Conservation (phyloP, 495 filamentous ascomycete genomes). For the Aspergillus saccharolyticus region DNA sequence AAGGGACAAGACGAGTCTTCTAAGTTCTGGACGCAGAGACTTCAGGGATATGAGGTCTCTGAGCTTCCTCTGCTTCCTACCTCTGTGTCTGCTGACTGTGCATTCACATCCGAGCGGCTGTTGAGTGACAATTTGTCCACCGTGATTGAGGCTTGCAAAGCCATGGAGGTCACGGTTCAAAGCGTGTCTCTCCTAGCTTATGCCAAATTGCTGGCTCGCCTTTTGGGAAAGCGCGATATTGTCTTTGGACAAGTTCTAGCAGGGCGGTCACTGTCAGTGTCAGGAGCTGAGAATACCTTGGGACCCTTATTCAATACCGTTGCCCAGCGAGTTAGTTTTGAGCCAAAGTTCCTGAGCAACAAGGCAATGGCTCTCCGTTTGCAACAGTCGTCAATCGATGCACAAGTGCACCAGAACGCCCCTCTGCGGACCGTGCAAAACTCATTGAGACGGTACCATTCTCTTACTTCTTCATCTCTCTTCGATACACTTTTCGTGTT, state of each 20-base stretch:
- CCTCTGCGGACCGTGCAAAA: conserved; percentile 31
- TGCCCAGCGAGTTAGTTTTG: conserved; percentile 45
- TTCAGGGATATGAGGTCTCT: conserved; percentile 23
- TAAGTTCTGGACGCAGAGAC: conserved; percentile 38
- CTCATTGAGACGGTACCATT: conserved; percentile 22
- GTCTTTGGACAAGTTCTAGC: conserved; percentile 73
- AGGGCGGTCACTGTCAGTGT: conserved; percentile 56
- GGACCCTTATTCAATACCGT: conserved; percentile 92
- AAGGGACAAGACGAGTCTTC: conserved; percentile 19
- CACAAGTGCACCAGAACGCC: conserved; percentile 47
- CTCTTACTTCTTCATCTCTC: conserved; percentile 32
- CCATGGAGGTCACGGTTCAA: conserved; percentile 67
- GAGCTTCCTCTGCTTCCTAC: conserved; percentile 18
- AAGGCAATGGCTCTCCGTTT: conserved; percentile 38
- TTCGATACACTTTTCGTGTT: conserved; percentile 89
- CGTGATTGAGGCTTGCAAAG: conserved; percentile 43
- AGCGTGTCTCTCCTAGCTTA: conserved; percentile 67
- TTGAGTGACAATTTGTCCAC: conserved; percentile 35
- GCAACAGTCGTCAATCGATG: conserved; percentile 66
- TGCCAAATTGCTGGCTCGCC: conserved; percentile 56
- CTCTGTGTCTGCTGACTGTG: conserved; percentile 15
- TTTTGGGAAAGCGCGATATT: conserved; percentile 61
- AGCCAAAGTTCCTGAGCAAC: conserved; percentile 42
- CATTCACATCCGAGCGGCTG: conserved; percentile 26
- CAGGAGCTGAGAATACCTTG: conserved; percentile 61